Evolutionary conservation across 2,329 filamentous ascomycete genomes (phyloP), one percentile per base, ranked within the genome.

Genomic region (Decorospora gaudefroyi): DNA sequence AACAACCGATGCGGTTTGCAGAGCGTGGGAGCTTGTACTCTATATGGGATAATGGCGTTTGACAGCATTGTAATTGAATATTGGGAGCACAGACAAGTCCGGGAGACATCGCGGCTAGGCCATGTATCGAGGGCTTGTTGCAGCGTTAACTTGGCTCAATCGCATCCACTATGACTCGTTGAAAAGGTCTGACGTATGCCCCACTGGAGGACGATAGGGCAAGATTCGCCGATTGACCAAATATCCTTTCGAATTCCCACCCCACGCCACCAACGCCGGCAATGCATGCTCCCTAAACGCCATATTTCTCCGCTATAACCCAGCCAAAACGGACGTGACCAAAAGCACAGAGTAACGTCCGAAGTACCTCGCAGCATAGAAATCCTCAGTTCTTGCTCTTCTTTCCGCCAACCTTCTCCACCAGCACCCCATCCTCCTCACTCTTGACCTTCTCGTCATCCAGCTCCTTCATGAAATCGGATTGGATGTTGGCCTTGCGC

Each of bases 391-490:
- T 19, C 18, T 28, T 36, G n/a, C n/a, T n/a, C n/a, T n/a, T n/a
- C n/a, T n/a, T n/a, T n/a, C n/a, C n/a, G n/a, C n/a, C n/a, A n/a
- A 10, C 26, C 29, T 47, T 47, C 27, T 57, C 46, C 6, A 57
- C 54, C 18, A 57, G 34, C 13, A 57, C 54, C 13, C 46, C 54
- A 12, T 57, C 51, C 23, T 51, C 53, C 23, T 57, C 53, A 25
- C 55, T 57, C 46, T 55, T 71, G 6, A 44, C 46, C 54, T 68
- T 67, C 37, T 78, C 82, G 17, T 80, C 80, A 42, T 91, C 86
- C 33, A 96, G 76, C 75, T 96, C 90, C 72, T 87, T 89, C 81
- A 95, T 86, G 61, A 93, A 90, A 10, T 85, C 86, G 39, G 81
- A 78, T 69, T 87, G 80, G 56, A 95, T 90, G 51, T 79, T 79